A percentile compares a stretch with the other conserved stretches of the same genome.
phyloP scores from a whole-genome alignment of 2,329 filamentous ascomycete genomes.

The Arthrobotrys sinensis region DNA sequence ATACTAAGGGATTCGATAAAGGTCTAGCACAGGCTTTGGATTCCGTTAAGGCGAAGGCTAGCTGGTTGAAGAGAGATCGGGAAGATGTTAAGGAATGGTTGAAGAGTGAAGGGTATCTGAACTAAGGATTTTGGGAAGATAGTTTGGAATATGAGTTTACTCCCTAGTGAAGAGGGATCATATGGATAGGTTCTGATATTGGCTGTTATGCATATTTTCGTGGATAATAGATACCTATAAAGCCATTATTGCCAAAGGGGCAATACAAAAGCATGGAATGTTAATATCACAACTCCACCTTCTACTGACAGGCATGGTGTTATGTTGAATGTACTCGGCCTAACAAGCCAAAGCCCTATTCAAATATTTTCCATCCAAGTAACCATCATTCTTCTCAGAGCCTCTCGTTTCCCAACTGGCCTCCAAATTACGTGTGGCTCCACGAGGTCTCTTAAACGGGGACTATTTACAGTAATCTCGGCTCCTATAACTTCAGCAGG shows the following conservation, averaged over 20 bases:
- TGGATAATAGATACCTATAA: constrained; percentile 3
- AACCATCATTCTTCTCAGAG: neutral
- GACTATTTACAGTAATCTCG: neutral
- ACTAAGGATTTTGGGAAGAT: neutral
- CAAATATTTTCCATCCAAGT: neutral
- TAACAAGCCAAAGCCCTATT: too few relatives aligned
- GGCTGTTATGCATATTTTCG: neutral
- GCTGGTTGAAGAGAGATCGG: constrained; percentile 83
- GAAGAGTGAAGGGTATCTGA: constrained; percentile 76
- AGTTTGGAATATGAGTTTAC: too few relatives aligned
- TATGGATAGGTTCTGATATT: neutral
- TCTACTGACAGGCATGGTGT: neutral
- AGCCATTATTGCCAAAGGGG: neutral
- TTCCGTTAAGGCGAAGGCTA: constrained; percentile 84
- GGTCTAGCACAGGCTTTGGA: constrained; percentile 91
- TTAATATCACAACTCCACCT: neutral
- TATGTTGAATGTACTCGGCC: too few relatives aligned
- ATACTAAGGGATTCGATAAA: constrained; percentile 89
- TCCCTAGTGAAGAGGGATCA: neutral
- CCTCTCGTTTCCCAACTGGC: neutral
- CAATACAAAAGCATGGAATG: neutral
- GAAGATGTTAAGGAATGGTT: constrained; percentile 83
- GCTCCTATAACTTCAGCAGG: neutral
- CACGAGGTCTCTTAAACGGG: constrained; percentile 14
- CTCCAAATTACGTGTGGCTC: neutral